A percentile compares a stretch with the other conserved stretches of the same genome.
Conservation (phyloP, 2,329 filamentous ascomycete species). For the Arthrocladium fulminans region DNA sequence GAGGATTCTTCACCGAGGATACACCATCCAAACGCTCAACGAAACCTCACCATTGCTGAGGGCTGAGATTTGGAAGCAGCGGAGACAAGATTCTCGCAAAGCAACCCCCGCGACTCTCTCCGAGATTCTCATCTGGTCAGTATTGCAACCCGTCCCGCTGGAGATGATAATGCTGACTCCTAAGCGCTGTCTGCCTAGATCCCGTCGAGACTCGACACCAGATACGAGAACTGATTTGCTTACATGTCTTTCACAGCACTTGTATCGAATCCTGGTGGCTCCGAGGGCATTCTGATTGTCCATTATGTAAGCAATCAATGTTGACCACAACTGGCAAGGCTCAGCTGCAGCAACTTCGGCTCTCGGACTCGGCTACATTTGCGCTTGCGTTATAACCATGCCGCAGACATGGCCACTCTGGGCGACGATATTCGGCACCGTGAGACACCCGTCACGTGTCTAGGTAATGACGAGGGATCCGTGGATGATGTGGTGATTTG, state of each 20-base stretch:
- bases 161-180: not conserved
- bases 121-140: not conserved
- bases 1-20: not conserved
- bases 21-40: not conserved
- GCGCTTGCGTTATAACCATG: no score
- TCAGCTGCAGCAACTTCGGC: no score
- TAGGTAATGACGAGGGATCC: no score
- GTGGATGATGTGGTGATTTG: no score
- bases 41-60: not conserved
- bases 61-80: not conserved
- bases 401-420: no score
- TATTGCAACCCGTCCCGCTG: not conserved
- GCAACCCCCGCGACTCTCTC: not conserved
- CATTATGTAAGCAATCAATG: no score
- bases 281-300: not conserved
- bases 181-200: not conserved
- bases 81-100: not conserved
- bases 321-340: no score
- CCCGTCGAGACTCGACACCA: not conserved
- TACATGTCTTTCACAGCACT: conserved; percentile 1
- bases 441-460: no score
- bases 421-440: no score
- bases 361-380: no score
- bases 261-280: not conserved
- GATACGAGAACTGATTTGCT: conserved; percentile 1